Evolutionary conservation across 2,329 filamentous ascomycete species (phyloP).

Genomic region (Pseudopyrenochaeta lycopersici): DNA sequence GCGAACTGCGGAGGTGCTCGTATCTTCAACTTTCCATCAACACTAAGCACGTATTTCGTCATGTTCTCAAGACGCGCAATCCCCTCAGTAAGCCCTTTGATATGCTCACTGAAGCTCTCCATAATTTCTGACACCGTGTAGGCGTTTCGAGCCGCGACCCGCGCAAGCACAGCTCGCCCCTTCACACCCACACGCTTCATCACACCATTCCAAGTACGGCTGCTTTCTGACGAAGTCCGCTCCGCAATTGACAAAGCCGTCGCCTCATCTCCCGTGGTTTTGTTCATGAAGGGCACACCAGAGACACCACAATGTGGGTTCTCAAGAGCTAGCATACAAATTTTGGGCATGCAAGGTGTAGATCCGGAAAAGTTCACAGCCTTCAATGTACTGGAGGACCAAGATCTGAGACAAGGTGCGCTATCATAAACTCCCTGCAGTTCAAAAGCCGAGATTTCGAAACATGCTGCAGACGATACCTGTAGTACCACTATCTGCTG

Average conservation of each 20-base stretch:
- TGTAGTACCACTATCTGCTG: slow-evolving; percentile 9
- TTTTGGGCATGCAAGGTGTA: slow-evolving; percentile 92
- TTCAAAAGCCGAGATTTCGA: neutral
- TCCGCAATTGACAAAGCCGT: slow-evolving; percentile 91
- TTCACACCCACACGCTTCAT: slow-evolving; percentile 54
- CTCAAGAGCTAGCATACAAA: slow-evolving; percentile 93
- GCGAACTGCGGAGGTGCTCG: slow-evolving; percentile 31
- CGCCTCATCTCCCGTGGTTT: slow-evolving; percentile 84
- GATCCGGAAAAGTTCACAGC: slow-evolving; percentile 97
- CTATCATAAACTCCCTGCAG: too few relatives aligned
- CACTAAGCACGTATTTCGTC: slow-evolving; percentile 19
- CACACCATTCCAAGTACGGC: slow-evolving; percentile 63
- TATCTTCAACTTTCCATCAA: slow-evolving; percentile 21
- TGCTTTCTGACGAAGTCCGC: slow-evolving; percentile 81
- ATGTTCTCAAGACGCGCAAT: slow-evolving; percentile 52
- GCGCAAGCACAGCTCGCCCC: slow-evolving; percentile 36
- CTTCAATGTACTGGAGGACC: slow-evolving; percentile 95
- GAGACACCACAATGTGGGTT: slow-evolving; percentile 97
- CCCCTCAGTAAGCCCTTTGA: slow-evolving; percentile 36
- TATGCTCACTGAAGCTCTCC: neutral
- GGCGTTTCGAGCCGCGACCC: slow-evolving; percentile 49
- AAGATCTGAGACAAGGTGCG: slow-evolving; percentile 80
- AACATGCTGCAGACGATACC: neutral
- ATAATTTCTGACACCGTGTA: slow-evolving; percentile 22
- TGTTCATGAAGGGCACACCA: slow-evolving; percentile 99